These are phyloP conservation scores for Trichomonas vaginalis DNA, from an alignment of 208 protist species.

Conservation along the genomic window DNA sequence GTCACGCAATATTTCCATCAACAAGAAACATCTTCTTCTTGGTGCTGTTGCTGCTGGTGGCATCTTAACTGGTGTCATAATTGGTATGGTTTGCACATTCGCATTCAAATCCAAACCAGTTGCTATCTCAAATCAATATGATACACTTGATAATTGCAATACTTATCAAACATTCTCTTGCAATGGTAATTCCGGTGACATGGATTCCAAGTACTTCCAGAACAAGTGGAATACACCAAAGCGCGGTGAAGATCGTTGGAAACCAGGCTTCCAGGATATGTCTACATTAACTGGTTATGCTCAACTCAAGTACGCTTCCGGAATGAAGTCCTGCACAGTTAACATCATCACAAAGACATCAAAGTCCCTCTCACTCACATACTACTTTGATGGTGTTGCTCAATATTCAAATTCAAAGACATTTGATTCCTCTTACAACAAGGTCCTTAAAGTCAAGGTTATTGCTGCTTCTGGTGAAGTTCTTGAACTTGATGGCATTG, in stretches of 20 bases:
- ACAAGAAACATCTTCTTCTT: no score
- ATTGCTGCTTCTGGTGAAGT: background rate
- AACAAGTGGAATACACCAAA: conserved; percentile 29
- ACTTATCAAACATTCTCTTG: background rate
- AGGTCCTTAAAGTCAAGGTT: conserved; percentile 21
- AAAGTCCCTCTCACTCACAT: background rate
- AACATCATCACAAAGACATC: background rate
- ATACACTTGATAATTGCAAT: no score
- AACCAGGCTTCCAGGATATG: conserved; percentile 32
- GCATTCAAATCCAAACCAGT: no score
- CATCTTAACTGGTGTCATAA: no score
- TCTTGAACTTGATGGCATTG: conserved; percentile 30
- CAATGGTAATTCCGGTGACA: background rate
- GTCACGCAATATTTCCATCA: no score
- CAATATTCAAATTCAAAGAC: conserved; percentile 7
- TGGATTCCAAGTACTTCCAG: background rate
- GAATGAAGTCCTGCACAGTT: conserved; percentile 10
- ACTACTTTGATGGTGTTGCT: conserved; percentile 37
- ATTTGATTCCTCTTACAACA: background rate
- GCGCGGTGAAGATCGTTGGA: conserved; percentile 6
- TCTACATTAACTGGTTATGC: conserved; percentile 29
- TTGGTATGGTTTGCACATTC: no score
- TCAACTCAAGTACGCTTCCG: conserved; percentile 32
- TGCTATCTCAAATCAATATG: no score
- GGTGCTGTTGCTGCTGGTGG: no score